Evolutionary conservation across 2,329 filamentous ascomycete species (phyloP).

Genomic region (Fusarium sp.): DNA sequence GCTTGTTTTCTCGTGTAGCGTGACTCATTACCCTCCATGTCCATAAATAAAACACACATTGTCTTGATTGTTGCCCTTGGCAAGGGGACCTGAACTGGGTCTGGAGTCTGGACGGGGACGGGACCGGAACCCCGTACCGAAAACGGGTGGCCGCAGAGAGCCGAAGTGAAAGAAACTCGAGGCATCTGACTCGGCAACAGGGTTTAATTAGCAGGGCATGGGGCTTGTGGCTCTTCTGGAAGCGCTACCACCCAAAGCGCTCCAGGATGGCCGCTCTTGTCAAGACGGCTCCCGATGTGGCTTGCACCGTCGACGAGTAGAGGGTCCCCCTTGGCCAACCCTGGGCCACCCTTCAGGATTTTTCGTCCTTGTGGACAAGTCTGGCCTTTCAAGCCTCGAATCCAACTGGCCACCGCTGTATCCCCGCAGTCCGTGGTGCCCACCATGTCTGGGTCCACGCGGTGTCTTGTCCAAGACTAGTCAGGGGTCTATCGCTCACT

Average conservation of each 20-base stretch:
- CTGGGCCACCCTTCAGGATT: conserved; percentile 32
- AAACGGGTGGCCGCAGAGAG: conserved; percentile 32
- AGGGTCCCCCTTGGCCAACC: conserved; percentile 7
- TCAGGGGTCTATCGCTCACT: conserved; percentile 41
- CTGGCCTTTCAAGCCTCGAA: conserved; percentile 18
- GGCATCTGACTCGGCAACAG: conserved; percentile 42
- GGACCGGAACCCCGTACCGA: conserved; percentile 29
- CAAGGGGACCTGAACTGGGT: conserved; percentile 18
- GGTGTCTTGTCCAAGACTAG: conserved; percentile 42
- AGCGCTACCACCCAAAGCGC: conserved; percentile 30
- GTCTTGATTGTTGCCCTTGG: conserved; percentile 5
- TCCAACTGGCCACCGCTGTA: conserved; percentile 41
- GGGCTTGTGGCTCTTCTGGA: conserved; percentile 32
- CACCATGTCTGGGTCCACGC: conserved; percentile 35
- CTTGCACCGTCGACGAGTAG: conserved; percentile 31
- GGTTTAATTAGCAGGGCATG: conserved; percentile 39
- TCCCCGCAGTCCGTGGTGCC: conserved; percentile 37
- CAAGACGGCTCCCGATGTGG: conserved; percentile 38
- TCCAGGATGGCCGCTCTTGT: conserved; percentile 26
- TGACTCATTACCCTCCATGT: conserved; percentile 28
- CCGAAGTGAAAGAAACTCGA: conserved; percentile 24
- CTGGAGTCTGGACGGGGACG: conserved; percentile 8
- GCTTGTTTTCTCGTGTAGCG: conserved; percentile 18
- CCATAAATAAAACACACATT: conserved; percentile 15
- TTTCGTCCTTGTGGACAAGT: conserved; percentile 40